phyloP scores from a whole-genome alignment of 306 rosid species.

The Cucumis hystrix region DNA sequence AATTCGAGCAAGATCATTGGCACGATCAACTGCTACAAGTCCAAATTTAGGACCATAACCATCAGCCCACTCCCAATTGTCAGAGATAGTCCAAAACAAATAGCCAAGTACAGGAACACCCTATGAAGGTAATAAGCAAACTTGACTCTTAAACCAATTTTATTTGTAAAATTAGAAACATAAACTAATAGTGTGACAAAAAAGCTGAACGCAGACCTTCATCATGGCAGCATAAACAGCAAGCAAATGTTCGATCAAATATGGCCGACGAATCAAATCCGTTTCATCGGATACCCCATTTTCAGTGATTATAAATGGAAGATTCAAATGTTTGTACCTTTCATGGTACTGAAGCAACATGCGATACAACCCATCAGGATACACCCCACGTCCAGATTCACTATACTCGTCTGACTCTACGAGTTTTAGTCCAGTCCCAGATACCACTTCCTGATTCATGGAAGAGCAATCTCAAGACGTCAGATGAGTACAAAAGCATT shows the following conservation, averaged over 20 bases:
- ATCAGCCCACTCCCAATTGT: constrained; percentile 99
- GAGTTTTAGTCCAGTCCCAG: constrained; percentile 75
- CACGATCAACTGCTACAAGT: constrained; percentile 88
- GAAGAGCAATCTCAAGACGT: constrained; percentile 12
- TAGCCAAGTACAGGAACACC: constrained; percentile 61
- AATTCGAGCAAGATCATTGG: constrained; percentile 48
- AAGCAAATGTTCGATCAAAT: constrained; percentile 77
- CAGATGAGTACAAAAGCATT: background rate
- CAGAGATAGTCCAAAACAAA: constrained; percentile 90
- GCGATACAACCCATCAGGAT: constrained; percentile 94
- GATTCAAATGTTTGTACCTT: constrained; percentile 69
- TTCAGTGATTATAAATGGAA: constrained; percentile 77
- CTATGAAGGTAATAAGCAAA: constrained; percentile 26
- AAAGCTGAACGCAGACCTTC: constrained; percentile 25
- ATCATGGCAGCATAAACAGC: constrained; percentile 71
- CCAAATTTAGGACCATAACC: constrained; percentile 99
- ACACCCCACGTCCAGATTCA: constrained; percentile 98
- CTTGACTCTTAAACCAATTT: background rate
- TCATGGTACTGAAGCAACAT: constrained; percentile 85
- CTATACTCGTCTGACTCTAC: constrained; percentile 86
- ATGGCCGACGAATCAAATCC: constrained; percentile 82
- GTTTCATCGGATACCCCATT: constrained; percentile 90
- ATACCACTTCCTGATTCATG: constrained; percentile 54
- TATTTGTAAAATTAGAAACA: background rate
- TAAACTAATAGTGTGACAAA: background rate